Conservation (phyloP, 169 alveolate species). For the Toxoplasma gondii region DNA sequence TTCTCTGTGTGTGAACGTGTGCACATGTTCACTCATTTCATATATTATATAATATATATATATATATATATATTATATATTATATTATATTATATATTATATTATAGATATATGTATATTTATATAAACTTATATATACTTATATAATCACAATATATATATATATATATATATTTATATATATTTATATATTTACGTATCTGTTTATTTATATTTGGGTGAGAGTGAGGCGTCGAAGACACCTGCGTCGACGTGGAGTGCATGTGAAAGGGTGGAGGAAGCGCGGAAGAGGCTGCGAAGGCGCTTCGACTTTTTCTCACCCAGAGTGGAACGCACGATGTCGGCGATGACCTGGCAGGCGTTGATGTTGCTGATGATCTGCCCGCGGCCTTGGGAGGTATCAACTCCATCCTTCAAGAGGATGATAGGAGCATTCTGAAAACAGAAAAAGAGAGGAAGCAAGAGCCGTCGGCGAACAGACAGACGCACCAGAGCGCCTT, state of each 20-base stretch:
- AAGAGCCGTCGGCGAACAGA: not conserved
- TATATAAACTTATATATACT: not conserved
- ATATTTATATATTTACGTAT: not conserved
- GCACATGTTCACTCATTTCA: too few species aligned
- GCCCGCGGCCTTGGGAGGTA: conserved; percentile 95
- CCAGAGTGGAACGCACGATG: conserved; percentile 96
- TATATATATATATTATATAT: too few species aligned
- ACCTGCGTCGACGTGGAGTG: not conserved
- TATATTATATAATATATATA: too few species aligned
- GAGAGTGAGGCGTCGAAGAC: not conserved
- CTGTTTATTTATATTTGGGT: not conserved
- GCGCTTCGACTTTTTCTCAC: conserved; percentile 76
- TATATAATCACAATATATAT: not conserved
- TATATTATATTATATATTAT: too few species aligned
- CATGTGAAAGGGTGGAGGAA: too few species aligned
- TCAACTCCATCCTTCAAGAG: conserved; percentile 97
- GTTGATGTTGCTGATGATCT: conserved; percentile 89
- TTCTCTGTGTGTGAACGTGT: too few species aligned
- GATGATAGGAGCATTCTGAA: conserved; percentile 78
- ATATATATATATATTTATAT: not conserved
- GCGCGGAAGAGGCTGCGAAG: too few species aligned
- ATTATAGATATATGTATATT: not conserved
- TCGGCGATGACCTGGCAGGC: conserved; percentile 93
- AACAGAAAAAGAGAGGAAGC: not conserved
- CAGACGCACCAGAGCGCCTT: not conserved